Percentiles rank a stretch among this genome's conserved stretches.
These are phyloP conservation scores for Lathyrus sativus DNA, from an alignment of 306 rosid species.

Conservation along the genomic window DNA sequence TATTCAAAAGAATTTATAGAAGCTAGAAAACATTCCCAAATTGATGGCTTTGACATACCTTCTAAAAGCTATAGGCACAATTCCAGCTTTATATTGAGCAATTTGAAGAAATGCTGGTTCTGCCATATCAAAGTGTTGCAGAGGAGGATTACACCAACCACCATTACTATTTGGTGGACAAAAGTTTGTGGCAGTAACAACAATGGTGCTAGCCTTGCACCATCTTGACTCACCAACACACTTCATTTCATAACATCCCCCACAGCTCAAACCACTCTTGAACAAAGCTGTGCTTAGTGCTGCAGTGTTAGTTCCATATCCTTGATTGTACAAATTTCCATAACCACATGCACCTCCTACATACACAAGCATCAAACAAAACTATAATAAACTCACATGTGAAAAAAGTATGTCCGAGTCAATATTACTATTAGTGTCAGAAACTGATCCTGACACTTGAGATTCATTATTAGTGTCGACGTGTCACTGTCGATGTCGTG, in stretches of 20 bases:
- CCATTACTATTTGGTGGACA: constrained; percentile 85
- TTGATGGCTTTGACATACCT: constrained; percentile 51
- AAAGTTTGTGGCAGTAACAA: constrained; percentile 83
- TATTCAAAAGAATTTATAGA: not conserved
- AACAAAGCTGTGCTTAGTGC: constrained; percentile 84
- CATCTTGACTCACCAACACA: constrained; percentile 71
- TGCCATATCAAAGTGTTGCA: constrained; percentile 85
- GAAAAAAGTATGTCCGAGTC: too few species aligned
- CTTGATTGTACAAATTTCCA: constrained; percentile 80
- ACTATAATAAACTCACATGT: not conserved
- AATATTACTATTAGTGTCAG: too few species aligned
- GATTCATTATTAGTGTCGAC: too few species aligned
- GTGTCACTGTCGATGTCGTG: too few species aligned
- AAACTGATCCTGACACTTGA: too few species aligned
- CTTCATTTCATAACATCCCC: constrained; percentile 72
- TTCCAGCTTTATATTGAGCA: constrained; percentile 79
- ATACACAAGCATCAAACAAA: constrained; percentile 36
- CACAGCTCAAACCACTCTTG: constrained; percentile 79
- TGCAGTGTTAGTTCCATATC: constrained; percentile 83
- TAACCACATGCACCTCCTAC: constrained; percentile 91
- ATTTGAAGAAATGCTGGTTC: constrained; percentile 87
- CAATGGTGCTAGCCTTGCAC: constrained; percentile 69
- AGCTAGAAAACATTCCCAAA: not conserved
- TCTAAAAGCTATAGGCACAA: constrained; percentile 74
- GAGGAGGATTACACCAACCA: constrained; percentile 95